Percentiles rank a stretch among this genome's conserved stretches.
These are phyloP conservation scores for Exophiala alcalophila DNA, from an alignment of 2,329 filamentous ascomycete genomes.

Conservation along the genomic window DNA sequence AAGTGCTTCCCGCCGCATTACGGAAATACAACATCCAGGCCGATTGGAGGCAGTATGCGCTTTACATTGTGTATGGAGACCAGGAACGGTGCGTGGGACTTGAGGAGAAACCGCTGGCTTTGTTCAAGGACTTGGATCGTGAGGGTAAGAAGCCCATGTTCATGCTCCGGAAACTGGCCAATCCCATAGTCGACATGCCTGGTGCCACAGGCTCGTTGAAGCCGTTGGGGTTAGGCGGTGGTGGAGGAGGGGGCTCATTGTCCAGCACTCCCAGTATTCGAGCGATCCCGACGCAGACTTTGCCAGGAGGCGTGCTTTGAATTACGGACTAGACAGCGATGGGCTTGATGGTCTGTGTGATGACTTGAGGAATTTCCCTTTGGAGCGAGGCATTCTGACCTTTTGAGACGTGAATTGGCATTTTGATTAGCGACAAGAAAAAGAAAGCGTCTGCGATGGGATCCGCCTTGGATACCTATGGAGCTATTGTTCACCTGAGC, in stretches of 20 bases:
- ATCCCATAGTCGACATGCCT: conserved; percentile 24
- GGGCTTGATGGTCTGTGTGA: too few relatives aligned
- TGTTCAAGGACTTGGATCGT: conserved; percentile 96
- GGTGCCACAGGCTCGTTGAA: conserved; percentile 19
- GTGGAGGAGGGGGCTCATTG: conserved; percentile 7
- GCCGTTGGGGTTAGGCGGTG: conserved; percentile 10
- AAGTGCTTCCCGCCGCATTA: conserved; percentile 89
- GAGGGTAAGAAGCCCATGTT: conserved; percentile 99
- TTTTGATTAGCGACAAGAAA: too few relatives aligned
- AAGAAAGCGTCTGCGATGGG: too few relatives aligned
- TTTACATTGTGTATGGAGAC: conserved; percentile 99
- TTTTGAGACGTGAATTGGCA: too few relatives aligned
- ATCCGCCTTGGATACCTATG: too few relatives aligned
- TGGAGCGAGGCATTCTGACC: too few relatives aligned
- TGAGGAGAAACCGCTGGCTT: conserved; percentile 87
- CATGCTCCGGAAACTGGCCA: conserved; percentile 75
- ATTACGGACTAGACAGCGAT: too few relatives aligned
- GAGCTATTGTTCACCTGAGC: too few relatives aligned
- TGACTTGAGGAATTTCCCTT: too few relatives aligned
- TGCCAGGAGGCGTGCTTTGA: conserved; percentile 25
- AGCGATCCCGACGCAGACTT: conserved; percentile 15
- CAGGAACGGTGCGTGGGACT: conserved; percentile 90
- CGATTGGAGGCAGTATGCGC: conserved; percentile 93
- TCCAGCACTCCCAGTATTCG: conserved; percentile 16
- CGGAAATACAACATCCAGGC: conserved; percentile 99